Conservation (phyloP, 164 flowering plant species). For the Vitis riparia region DNA sequence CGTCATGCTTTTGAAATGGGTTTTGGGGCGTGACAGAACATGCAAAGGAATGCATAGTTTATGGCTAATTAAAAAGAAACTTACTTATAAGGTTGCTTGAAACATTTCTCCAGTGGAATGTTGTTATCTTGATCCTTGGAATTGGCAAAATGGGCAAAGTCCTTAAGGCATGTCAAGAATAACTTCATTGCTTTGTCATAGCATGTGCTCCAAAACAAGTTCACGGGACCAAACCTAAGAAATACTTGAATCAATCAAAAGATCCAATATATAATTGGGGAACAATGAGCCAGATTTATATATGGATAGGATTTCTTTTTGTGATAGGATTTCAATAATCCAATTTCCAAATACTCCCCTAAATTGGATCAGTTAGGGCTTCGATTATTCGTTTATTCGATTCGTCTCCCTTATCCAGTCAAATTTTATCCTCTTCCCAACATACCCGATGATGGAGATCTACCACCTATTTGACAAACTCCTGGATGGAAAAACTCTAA, state of each 20-base stretch:
- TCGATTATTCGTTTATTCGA: too few relatives aligned
- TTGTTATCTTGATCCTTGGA: conserved; percentile 82
- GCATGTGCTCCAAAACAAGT: conserved; percentile 98
- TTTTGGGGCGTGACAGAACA: too few relatives aligned
- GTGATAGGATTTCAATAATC: too few relatives aligned
- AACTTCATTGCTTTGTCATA: conserved; percentile 97
- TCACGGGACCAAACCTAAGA: conserved; percentile 94
- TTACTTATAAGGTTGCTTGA: conserved; percentile 94
- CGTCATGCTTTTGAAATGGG: too few relatives aligned
- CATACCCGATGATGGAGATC: too few relatives aligned
- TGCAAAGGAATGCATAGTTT: too few relatives aligned
- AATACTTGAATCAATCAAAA: conserved; percentile 1
- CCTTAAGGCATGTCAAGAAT: conserved; percentile 86
- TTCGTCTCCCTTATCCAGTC: too few relatives aligned
- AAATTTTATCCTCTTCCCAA: too few relatives aligned
- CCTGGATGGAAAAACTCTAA: conserved; percentile 48
- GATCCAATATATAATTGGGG: background rate
- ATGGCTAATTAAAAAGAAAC: conserved; percentile 14
- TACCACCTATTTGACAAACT: conserved; percentile 50
- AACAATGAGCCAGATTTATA: background rate
- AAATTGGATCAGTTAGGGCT: too few relatives aligned
- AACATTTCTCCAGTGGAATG: conserved; percentile 82
- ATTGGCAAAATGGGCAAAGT: conserved; percentile 88
- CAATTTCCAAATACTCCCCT: too few relatives aligned
- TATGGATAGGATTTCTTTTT: too few relatives aligned